Conservation (phyloP, 2,329 filamentous ascomycete species). For the Penicillium olsonii region DNA sequence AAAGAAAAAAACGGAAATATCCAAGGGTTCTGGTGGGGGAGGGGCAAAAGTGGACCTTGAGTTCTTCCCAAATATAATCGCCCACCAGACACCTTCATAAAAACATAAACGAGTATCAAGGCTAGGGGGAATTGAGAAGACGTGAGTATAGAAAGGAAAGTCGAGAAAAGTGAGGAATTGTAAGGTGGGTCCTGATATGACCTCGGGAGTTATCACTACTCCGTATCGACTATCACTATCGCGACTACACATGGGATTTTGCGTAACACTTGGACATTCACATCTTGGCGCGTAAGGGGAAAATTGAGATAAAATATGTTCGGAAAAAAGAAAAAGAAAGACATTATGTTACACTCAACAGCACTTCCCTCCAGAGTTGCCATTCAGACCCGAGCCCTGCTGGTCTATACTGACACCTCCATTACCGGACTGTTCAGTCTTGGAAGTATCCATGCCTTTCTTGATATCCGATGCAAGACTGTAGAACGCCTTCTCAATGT, state of each 20-base stretch:
- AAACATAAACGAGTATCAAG: not conserved
- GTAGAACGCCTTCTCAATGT: conserved; percentile 99
- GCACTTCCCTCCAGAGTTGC: conserved; percentile 68
- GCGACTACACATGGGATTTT: too few relatives aligned
- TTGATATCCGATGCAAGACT: conserved; percentile 95
- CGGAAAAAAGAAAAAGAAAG: conserved; percentile 10
- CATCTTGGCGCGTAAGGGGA: conserved; percentile 27
- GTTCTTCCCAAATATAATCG: not conserved
- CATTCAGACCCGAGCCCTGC: conserved; percentile 53
- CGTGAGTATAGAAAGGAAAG: not conserved
- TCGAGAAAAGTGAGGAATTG: not conserved
- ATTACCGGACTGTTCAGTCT: conserved; percentile 65
- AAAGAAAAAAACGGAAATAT: not conserved
- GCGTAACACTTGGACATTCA: too few relatives aligned
- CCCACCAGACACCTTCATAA: too few relatives aligned
- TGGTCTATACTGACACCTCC: conserved; percentile 70
- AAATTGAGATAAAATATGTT: conserved; percentile 15
- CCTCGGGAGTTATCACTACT: not conserved
- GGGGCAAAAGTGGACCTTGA: conserved; percentile 1
- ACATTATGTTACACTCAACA: conserved; percentile 57
- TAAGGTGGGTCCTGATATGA: conserved; percentile 5
- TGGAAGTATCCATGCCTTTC: conserved; percentile 92
- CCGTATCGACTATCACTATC: not conserved
- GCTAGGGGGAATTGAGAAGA: not conserved
- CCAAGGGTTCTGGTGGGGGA: conserved; percentile 4